Base-by-base conservation (phyloP, 1,139 yeast species). In the Debaryomyces fabryi region DNA sequence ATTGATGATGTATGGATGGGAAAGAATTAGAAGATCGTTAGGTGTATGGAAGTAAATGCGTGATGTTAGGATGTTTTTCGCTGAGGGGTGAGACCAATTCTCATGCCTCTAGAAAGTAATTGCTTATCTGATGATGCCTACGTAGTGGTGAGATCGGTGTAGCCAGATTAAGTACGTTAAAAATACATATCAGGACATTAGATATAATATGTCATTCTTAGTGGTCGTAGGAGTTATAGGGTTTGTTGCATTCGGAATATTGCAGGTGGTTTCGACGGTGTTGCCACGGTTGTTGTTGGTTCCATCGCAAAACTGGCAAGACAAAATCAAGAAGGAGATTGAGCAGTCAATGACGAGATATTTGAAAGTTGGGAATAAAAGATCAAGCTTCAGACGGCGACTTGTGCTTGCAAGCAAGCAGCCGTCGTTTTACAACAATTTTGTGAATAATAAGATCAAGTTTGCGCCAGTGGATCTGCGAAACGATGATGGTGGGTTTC, bases 391-490 rank as follows among this genome's bases (percentile, higher is more conserved):
- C 49, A 74, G 90, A 49, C 71, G 88, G 35, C 71, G 85, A 55
- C 71, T 85, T 50, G 67, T 85, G 13, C 63, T 79, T 18, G 81
- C 84, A 15, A 73, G 83, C 44, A 52, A 50, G 1, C 67, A 69
- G 45, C 85, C 87, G 4, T 69, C 80, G 1, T 72, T 61, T 55
- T 80, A 80, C 60, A 72, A 82, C 33, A 81, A 76, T 52, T 73
- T 52, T 51, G 58, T 60, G 49, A 73, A 70, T 56, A 71, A 74
- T 55, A 74, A 74, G 54, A 46, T 76, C 40, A 72, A 69, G 48
- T 55, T 76, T 18, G 55, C 55, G 37, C 72, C 74, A 1, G 56
- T 52, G 2, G 81, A 76, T 53, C 38, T 52, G 18, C 52, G 54
- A n/a, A 61, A 64, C 44, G 57, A 56, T 23, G 55, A 60, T 24